phyloP scores from a whole-genome alignment of 2,329 filamentous ascomycete genomes.

The Colletotrichum simmondsii region DNA sequence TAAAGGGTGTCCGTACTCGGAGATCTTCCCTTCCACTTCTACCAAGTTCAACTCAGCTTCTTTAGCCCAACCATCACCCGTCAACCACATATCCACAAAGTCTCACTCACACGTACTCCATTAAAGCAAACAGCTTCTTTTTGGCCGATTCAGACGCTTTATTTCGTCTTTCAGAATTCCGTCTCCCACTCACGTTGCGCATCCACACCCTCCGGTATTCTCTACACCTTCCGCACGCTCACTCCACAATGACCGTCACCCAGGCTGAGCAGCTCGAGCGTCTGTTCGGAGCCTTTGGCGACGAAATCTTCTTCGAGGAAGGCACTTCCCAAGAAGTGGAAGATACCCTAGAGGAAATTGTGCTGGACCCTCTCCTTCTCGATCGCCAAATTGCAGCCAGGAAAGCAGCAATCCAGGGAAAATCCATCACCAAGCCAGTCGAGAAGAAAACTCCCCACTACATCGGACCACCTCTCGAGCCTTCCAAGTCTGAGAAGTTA shows the following conservation, averaged over 20 bases:
- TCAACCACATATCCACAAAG: not conserved
- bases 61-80: not conserved
- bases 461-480: not conserved
- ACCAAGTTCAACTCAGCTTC: not conserved
- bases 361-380: conserved; percentile 13
- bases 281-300: not conserved
- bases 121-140: not conserved
- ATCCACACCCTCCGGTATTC: no score
- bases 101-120: not conserved
- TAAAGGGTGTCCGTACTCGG: not conserved
- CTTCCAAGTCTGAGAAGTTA: conserved; percentile 21
- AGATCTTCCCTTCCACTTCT: not conserved
- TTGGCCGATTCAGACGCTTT: not conserved
- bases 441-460: not conserved
- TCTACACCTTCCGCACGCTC: no score
- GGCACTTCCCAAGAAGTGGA: not conserved
- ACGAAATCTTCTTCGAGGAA: conserved; percentile 9
- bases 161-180: not conserved
- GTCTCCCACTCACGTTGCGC: no score
- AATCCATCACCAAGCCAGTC: not conserved
- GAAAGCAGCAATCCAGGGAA: conserved; percentile 12
- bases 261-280: not conserved
- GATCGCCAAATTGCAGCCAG: conserved; percentile 15
- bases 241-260: not conserved
- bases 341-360: not conserved